phyloP scores from a whole-genome alignment of 164 flowering plant species.

The Nymphaea thermarum region DNA sequence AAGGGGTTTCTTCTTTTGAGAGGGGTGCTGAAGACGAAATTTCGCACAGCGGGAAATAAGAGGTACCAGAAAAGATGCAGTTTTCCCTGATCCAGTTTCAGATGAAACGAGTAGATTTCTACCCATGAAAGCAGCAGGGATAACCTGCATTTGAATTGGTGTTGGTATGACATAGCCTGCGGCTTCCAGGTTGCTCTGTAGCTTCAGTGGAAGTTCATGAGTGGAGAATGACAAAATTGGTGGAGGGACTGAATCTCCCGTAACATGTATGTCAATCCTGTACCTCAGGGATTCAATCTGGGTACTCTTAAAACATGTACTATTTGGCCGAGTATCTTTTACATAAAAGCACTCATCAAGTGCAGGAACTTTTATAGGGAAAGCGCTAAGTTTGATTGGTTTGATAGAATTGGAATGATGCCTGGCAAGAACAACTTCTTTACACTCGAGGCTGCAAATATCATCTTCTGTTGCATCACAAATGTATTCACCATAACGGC shows the following conservation, averaged over 20 bases:
- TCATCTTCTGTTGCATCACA: constrained; percentile 94
- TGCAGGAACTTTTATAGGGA: constrained; percentile 30
- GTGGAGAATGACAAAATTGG: constrained; percentile 64
- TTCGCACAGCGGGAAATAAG: constrained; percentile 44
- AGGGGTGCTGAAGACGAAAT: constrained; percentile 10
- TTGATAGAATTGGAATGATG: constrained; percentile 17
- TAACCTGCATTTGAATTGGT: constrained; percentile 93
- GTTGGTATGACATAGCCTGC: constrained; percentile 78
- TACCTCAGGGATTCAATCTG: constrained; percentile 43
- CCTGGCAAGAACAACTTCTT: constrained; percentile 30
- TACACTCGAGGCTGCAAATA: constrained; percentile 81
- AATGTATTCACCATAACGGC: constrained; percentile 95
- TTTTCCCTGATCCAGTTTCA: constrained; percentile 90
- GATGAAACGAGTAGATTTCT: constrained; percentile 78
- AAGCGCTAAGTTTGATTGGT: constrained; percentile 12
- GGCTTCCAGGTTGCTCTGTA: constrained; percentile 59
- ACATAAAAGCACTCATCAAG: constrained; percentile 81
- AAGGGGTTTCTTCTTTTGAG: constrained; percentile 33
- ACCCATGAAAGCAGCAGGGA: constrained; percentile 74
- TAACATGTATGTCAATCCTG: constrained; percentile 50
- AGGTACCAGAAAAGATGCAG: constrained; percentile 77
- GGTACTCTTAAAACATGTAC: neutral
- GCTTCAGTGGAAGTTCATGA: constrained; percentile 44
- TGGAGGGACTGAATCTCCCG: constrained; percentile 37
- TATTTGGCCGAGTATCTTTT: constrained; percentile 22